phyloP scores from a whole-genome alignment of 257 asterid species.

The Solanum lycopersicoides region DNA sequence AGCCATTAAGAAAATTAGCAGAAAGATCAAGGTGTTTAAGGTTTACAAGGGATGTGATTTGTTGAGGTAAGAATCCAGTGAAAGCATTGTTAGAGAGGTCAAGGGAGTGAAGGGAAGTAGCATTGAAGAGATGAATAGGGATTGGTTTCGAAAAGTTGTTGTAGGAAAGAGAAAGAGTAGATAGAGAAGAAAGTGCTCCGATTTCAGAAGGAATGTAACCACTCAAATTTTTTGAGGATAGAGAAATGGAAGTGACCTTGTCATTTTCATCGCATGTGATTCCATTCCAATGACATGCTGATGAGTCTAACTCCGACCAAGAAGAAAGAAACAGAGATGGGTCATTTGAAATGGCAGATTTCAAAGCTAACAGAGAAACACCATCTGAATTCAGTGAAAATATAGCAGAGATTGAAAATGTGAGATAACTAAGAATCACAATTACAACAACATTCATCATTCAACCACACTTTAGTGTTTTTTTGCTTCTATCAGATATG shows the following conservation, averaged over 20 bases:
- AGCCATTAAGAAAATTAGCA: constrained; percentile 58
- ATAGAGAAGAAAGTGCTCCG: constrained; percentile 60
- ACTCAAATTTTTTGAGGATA: constrained; percentile 46
- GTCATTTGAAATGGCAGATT: constrained; percentile 63
- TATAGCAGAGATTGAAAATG: constrained; percentile 21
- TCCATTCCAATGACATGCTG: constrained; percentile 85
- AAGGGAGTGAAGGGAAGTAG: constrained; percentile 29
- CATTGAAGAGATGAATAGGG: constrained; percentile 33
- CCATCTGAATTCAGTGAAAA: constrained; percentile 68
- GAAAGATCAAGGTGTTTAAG: constrained; percentile 71
- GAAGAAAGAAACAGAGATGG: constrained; percentile 53
- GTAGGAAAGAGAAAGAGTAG: constrained; percentile 21
- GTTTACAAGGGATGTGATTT: constrained; percentile 40
- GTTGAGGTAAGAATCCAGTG: constrained; percentile 65
- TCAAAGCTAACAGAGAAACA: constrained; percentile 76
- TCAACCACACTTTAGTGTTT: neutral
- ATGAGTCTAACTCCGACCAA: constrained; percentile 59
- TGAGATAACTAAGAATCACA: constrained; percentile 21
- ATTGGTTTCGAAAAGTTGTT: constrained; percentile 32
- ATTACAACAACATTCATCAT: neutral
- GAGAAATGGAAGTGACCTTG: constrained; percentile 51
- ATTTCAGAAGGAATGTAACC: constrained; percentile 93
- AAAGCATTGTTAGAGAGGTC: constrained; percentile 67
- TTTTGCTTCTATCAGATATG: neutral
- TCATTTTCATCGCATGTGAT: constrained; percentile 54